Evolutionary conservation across 202 grass and related monocot species (phyloP), one percentile per base, ranked within the genome.

Genomic region (Thinopyrum obtusiflorum): DNA sequence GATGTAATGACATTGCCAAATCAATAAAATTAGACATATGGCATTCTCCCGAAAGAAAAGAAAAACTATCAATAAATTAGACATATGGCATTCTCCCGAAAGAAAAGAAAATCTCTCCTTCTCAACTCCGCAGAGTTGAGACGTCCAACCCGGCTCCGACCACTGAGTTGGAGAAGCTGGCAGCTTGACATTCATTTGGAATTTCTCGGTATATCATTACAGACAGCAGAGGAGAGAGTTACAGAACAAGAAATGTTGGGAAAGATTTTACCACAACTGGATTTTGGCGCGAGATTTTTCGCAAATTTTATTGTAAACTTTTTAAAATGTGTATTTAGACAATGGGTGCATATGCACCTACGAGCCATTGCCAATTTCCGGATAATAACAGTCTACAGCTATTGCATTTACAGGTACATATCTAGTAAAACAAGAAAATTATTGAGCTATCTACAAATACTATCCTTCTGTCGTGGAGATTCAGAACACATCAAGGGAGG

Each of bases 351-450:
- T 33, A 33, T 33, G 32, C 32, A 33, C 32, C 32, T 33, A 33
- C 32, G 32, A 33, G 32, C 32, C 32, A 33, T 33, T 33, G 32
- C 32, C 32, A 33, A 33, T 33, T 33, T 33, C 6, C 6, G 6
- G 20, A 76, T 73, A 46, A 72, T 44, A 73, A 77, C 36, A 83
- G 55, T 89, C 87, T 87, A 90, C 61, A 82, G 2, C 77, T 88
- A 90, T 86, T 72, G 46, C 73, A 88, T 88, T 86, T 88, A 83
- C 82, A 93, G 10, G 83, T 91, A 82, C 14, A 73, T 27, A 21
- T 17, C 86, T 85, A 88, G 57, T 65, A 49, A 77, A 76, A 40
- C 26, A 73, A 81, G 46, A 65, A 68, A 63, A 65, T 57, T 86
- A 31, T 89, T 51, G 60, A 87, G 24, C 66, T 87, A 83, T 76